A percentile compares a stretch with the other conserved stretches of the same genome.
These are phyloP conservation scores for Dissophora globulifera DNA, from an alignment of 192 early-diverging fungal genomes.

Conservation along the genomic window DNA sequence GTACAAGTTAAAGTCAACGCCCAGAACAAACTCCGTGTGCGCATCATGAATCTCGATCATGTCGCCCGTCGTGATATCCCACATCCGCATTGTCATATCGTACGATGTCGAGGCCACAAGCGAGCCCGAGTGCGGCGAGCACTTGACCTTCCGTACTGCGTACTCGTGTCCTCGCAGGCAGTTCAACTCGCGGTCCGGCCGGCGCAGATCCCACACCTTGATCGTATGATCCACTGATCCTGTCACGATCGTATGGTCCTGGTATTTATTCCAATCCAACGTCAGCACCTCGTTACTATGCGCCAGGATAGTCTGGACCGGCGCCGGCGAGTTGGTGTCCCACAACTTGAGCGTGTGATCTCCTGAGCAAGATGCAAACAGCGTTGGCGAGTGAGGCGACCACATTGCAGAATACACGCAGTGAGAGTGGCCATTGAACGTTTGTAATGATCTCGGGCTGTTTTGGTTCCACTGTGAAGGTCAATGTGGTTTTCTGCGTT, in stretches of 20 bases:
- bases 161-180: slow-evolving; percentile 90
- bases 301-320: slow-evolving; percentile 74
- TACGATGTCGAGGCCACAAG: slow-evolving; percentile 88
- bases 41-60: slow-evolving; percentile 79
- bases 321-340: slow-evolving; percentile 80
- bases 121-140: slow-evolving; percentile 87
- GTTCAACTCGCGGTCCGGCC: slow-evolving; percentile 75
- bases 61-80: slow-evolving; percentile 75
- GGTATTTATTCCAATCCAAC: slow-evolving; percentile 98
- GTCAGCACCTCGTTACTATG: slow-evolving; percentile 91
- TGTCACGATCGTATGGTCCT: slow-evolving; percentile 83
- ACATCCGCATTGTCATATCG: slow-evolving; percentile 97
- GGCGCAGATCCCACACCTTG: slow-evolving; percentile 93
- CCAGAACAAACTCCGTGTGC: slow-evolving; percentile 97
- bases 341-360: slow-evolving; percentile 93
- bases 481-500: too few relatives aligned
- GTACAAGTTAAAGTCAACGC: slow-evolving; percentile 93
- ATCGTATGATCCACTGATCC: slow-evolving; percentile 89
- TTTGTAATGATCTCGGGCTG: slow-evolving; percentile 76
- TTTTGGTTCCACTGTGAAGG: slow-evolving; percentile 85
- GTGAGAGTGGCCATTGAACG: slow-evolving; percentile 88
- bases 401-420: slow-evolving; percentile 94
- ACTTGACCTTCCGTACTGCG: slow-evolving; percentile 91
- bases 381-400: slow-evolving; percentile 79
- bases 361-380: slow-evolving; percentile 91